phyloP scores from a whole-genome alignment of 192 early-diverging fungal species.

The Backusella liffmaniae region DNA sequence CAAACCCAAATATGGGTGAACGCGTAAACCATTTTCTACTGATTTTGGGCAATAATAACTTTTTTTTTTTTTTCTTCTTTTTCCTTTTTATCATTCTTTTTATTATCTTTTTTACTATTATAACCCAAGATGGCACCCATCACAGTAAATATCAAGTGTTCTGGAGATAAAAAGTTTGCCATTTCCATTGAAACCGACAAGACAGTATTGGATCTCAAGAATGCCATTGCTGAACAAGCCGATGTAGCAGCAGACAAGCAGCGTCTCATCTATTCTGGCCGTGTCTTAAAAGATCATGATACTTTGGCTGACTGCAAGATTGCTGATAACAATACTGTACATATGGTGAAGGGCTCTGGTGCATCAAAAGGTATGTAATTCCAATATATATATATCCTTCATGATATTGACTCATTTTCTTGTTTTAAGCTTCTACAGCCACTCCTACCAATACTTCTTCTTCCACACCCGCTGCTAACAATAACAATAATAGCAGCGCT shows the following conservation, averaged over 20 bases:
- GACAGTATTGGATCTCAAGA: conserved; percentile 77
- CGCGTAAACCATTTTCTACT: background rate
- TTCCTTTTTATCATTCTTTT: background rate
- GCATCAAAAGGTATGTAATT: conserved; percentile 22
- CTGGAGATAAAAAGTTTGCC: conserved; percentile 70
- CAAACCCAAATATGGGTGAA: background rate
- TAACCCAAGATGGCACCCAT: conserved; percentile 54
- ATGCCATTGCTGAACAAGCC: conserved; percentile 61
- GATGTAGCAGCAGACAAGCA: conserved; percentile 69
- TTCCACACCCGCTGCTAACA: conserved; percentile 24
- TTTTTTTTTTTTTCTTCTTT: conserved; percentile 1
- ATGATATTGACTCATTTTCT: conserved; percentile 13
- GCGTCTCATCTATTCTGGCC: conserved; percentile 91
- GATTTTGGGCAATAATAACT: conserved; percentile 3
- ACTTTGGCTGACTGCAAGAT: conserved; percentile 79
- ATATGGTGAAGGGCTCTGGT: conserved; percentile 78
- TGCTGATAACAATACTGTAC: conserved; percentile 83
- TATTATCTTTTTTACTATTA: background rate
- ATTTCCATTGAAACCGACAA: conserved; percentile 57
- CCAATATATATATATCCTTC: background rate
- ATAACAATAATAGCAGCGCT: background rate
- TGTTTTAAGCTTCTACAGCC: conserved; percentile 35
- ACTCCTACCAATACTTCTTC: conserved; percentile 35
- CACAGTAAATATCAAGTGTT: conserved; percentile 72
- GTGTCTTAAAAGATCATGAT: conserved; percentile 91